phyloP scores from a whole-genome alignment of 1,139 yeast species.

The Starmera stellimalicola region DNA sequence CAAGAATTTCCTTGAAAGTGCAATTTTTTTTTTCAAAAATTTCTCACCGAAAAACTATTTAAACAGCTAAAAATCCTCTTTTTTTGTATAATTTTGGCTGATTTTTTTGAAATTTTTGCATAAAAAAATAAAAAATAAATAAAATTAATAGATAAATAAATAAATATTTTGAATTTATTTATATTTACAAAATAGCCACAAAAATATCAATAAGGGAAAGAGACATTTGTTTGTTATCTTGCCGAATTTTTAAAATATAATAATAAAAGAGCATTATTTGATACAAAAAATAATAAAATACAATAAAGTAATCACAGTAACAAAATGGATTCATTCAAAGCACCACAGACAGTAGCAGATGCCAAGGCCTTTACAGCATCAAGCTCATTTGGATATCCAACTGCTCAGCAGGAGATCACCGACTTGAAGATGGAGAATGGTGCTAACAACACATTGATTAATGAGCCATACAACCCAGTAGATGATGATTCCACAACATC shows the following conservation, averaged over 20 bases:
- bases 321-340: conserved; percentile 18
- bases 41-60: conserved; percentile 3
- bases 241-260: background rate
- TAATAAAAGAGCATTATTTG: no score
- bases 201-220: no score
- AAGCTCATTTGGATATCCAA: conserved; percentile 18
- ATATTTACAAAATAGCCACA: background rate
- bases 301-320: background rate
- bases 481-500: conserved; percentile 69
- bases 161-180: background rate
- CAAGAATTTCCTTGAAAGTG: background rate
- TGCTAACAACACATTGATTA: conserved; percentile 3
- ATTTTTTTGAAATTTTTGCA: background rate
- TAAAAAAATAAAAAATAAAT: background rate
- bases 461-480: conserved; percentile 11
- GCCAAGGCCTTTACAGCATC: conserved; percentile 19
- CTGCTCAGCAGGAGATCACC: conserved; percentile 17
- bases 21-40: background rate
- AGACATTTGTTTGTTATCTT: conserved; percentile 2
- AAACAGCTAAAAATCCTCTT: conserved; percentile 1
- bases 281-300: background rate
- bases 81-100: background rate
- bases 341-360: conserved; percentile 20
- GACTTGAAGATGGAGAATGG: conserved; percentile 7
- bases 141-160: background rate